These are phyloP conservation scores for Penicillium sp. DNA, from an alignment of 2,329 filamentous ascomycete genomes.

Conservation along the genomic window DNA sequence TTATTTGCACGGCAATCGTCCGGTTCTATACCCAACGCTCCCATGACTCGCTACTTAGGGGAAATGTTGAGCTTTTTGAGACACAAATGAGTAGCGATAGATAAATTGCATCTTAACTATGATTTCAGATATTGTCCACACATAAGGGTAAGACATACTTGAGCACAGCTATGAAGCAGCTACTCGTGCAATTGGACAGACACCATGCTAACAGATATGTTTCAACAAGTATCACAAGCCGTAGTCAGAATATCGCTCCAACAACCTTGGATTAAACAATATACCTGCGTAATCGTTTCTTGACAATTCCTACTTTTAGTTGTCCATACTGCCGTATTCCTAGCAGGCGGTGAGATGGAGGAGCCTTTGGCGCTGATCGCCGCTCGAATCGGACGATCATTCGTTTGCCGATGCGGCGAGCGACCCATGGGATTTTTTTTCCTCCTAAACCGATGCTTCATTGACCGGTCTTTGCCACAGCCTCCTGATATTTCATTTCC, in stretches of 20 bases:
- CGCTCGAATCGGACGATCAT: conserved; percentile 5
- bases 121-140: too few species aligned
- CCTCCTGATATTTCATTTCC: neutral
- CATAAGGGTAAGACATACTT: neutral
- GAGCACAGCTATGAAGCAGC: neutral
- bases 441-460: neutral
- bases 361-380: conserved; percentile 6
- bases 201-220: neutral
- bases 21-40: neutral
- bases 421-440: neutral
- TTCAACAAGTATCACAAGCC: neutral
- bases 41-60: neutral
- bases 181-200: neutral
- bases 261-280: neutral
- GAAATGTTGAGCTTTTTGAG: neutral
- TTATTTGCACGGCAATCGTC: neutral
- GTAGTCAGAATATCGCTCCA: too few species aligned
- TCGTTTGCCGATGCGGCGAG: conserved; percentile 3
- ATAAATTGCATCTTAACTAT: neutral
- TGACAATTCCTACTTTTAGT: neutral
- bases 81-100: neutral
- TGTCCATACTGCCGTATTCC: neutral
- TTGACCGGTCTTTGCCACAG: neutral
- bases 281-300: neutral
- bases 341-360: conserved; percentile 5